These are phyloP conservation scores for Syncephalis plumigaleata DNA, from an alignment of 371 early-diverging fungal species.

Conservation along the genomic window DNA sequence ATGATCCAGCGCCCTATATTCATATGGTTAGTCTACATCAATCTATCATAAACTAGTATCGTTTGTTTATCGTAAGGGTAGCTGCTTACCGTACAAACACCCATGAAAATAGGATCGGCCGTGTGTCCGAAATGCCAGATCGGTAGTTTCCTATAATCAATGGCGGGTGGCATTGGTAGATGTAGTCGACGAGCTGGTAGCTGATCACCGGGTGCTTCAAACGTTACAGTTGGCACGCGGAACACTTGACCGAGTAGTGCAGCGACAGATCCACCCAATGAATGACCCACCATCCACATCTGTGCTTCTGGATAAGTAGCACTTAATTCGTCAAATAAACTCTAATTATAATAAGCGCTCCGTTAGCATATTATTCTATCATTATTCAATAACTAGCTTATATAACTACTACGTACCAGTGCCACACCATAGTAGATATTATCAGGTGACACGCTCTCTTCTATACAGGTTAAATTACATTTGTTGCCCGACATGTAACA, in stretches of 20 bases:
- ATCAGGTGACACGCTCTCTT: constrained; percentile 27
- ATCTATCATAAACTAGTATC: too few species aligned
- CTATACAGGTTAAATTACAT: constrained; percentile 49
- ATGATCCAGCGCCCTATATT: constrained; percentile 46
- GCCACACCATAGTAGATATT: constrained; percentile 71
- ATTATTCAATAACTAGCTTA: not conserved
- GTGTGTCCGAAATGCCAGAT: constrained; percentile 88
- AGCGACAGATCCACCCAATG: constrained; percentile 79
- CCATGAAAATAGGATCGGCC: constrained; percentile 86
- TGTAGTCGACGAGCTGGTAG: constrained; percentile 66
- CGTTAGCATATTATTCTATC: not conserved
- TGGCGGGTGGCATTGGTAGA: constrained; percentile 36
- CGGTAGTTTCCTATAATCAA: constrained; percentile 31
- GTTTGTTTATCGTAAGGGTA: not conserved
- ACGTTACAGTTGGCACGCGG: constrained; percentile 72
- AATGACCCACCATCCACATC: constrained; percentile 87
- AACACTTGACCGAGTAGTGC: constrained; percentile 69
- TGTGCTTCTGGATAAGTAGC: constrained; percentile 43
- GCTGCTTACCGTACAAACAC: constrained; percentile 50
- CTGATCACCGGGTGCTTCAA: constrained; percentile 77
- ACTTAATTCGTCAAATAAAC: constrained; percentile 34
- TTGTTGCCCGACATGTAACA: constrained; percentile 41
- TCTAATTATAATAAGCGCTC: too few species aligned
- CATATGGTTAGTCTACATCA: too few species aligned
- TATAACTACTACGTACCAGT: constrained; percentile 35